Base-by-base conservation (phyloP, 352 stramenopile species). In the Phytopythium litorale region DNA sequence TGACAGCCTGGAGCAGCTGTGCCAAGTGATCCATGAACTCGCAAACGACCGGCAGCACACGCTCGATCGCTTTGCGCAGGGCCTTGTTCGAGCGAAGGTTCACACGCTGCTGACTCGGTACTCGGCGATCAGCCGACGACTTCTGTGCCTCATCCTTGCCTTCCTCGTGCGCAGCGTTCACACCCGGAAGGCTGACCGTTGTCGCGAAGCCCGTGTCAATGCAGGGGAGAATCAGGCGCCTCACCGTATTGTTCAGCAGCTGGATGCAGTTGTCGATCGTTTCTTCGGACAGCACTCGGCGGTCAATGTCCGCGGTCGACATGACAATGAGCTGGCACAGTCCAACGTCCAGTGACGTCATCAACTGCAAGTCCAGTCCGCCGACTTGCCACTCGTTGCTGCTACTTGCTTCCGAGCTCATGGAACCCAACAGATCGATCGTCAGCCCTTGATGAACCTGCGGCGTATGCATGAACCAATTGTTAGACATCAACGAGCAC, bases 241-340 rank as follows among this genome's bases (percentile, higher is more conserved):
- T 76, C 48, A 91, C 68, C 1, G 78, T 57, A 35, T 88, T 77
- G 52, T 78, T 79, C 18, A 94, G 65, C 15, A 94, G 61, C 60
- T 84, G 68, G 32, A 89, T 76, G 56, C 83, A 96, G 48, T 89
- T 87, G 37, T 95, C 81, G 58, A 96, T 92, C 15, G 30, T 79
- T n/a, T 94, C 88, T 63, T 96, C 88, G 0, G 86, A 92, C 0
- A 96, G 66, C 56, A 89, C 58, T 37, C 84, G 66, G 15, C 84
- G 72, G 23, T 96, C 84, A 60, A 94, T 84, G 11, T 83, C 68
- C 6, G 68, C 68, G 13, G 84, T 83, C 11, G 82, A 79, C 67
- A 94, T 90, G 42, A 96, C 52, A 19, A 89, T 71, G 2, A 96
- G 69, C 62, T 89, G 76, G 40, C 79, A 92, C 49, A 91, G 87